A percentile compares a stretch with the other conserved stretches of the same genome.
Conservation (phyloP, 495 filamentous ascomycete species). For the Talaromyces wortmannii region DNA sequence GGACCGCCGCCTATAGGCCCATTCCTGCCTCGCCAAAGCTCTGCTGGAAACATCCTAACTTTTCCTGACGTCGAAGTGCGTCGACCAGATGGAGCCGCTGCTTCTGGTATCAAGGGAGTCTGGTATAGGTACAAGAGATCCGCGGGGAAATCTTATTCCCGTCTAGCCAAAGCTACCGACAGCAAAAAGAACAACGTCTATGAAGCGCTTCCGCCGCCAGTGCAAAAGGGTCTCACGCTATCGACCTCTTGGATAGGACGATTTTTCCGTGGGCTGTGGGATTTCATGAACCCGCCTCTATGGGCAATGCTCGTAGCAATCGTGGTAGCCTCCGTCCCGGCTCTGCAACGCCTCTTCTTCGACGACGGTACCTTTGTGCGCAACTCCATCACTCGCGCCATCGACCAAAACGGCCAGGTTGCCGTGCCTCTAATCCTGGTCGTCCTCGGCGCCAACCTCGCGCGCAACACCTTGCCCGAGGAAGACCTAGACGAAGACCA, state of each 20-base stretch:
- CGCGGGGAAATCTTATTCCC: conserved; percentile 9
- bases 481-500: conserved; percentile 48
- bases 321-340: conserved; percentile 82
- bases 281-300: conserved; percentile 96
- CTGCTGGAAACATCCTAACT: conserved; percentile 30
- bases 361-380: conserved; percentile 81
- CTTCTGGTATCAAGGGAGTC: conserved; percentile 11
- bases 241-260: conserved; percentile 31
- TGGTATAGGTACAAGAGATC: conserved; percentile 18
- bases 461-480: conserved; percentile 59
- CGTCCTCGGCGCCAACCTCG: conserved; percentile 92
- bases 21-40: conserved; percentile 34
- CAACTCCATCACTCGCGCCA: conserved; percentile 86
- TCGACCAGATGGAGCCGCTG: conserved; percentile 2
- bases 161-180: conserved; percentile 13
- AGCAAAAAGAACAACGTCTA: conserved; percentile 21
- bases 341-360: conserved; percentile 81
- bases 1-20: conserved; percentile 27
- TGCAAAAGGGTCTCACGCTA: conserved; percentile 47
- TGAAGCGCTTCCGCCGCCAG: conserved; percentile 45
- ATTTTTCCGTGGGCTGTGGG: conserved; percentile 65
- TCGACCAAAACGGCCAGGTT: conserved; percentile 78
- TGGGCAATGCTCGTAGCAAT: conserved; percentile 94
- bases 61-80: conserved; percentile 34
- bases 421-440: conserved; percentile 94